These are phyloP conservation scores for Artemisia argyi DNA, from an alignment of 129 eudicot genomes.

Conservation along the genomic window DNA sequence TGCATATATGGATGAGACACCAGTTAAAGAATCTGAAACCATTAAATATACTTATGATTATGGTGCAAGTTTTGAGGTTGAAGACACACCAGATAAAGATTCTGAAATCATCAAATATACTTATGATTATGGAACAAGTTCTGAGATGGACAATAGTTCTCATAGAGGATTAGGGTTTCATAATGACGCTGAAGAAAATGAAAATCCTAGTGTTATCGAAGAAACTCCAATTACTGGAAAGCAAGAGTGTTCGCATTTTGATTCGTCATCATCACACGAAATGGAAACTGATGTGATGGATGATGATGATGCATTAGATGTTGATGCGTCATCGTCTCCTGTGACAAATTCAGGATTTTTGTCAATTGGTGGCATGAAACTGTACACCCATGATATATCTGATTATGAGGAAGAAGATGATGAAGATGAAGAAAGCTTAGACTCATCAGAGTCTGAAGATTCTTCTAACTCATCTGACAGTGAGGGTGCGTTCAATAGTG, in stretches of 20 bases:
- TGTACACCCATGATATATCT: constrained; percentile 78
- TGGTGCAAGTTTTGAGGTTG: constrained; percentile 57
- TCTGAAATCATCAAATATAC: constrained; percentile 42
- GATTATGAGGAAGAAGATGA: constrained; percentile 51
- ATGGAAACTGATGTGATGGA: constrained; percentile 37
- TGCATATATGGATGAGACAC: constrained; percentile 63
- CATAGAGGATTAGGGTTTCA: constrained; percentile 82
- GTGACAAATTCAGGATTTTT: constrained; percentile 66
- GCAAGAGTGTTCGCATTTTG: constrained; percentile 28
- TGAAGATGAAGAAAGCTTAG: constrained; percentile 47
- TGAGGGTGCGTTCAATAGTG: constrained; percentile 63
- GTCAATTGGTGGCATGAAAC: constrained; percentile 72
- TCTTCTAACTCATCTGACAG: constrained; percentile 58
- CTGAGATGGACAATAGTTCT: constrained; percentile 56
- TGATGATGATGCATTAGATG: constrained; percentile 38
- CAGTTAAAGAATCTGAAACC: constrained; percentile 38
- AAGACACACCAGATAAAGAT: constrained; percentile 48
- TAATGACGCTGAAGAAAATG: constrained; percentile 50
- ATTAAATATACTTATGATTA: constrained; percentile 62
- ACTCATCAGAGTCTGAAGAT: constrained; percentile 59
- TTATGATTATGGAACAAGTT: constrained; percentile 63
- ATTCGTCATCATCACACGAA: constrained; percentile 28
- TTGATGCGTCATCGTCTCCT: constrained; percentile 43
- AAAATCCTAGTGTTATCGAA: constrained; percentile 23
- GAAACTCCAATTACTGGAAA: constrained; percentile 37